Evolutionary conservation across 2,329 filamentous ascomycete genomes (phyloP).

Genomic region (Neoascochyta sp.): DNA sequence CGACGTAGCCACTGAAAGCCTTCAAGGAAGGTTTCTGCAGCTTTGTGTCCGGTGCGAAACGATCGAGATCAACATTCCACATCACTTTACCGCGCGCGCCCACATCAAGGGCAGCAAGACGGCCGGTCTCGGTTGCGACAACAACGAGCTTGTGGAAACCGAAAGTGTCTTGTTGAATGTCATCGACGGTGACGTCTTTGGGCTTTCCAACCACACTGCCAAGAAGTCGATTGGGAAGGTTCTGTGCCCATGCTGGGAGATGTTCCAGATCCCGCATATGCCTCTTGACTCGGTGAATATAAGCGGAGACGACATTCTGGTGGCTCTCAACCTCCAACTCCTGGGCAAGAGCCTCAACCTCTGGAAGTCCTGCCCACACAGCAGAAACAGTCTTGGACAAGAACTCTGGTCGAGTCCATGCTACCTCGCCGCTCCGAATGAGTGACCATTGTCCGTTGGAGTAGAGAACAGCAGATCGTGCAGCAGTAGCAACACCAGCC

Average conservation of each 20-base stretch:
- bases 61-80: slow-evolving; percentile 68
- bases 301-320: slow-evolving; percentile 75
- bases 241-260: slow-evolving; percentile 69
- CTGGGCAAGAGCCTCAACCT: slow-evolving; percentile 69
- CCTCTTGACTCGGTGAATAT: slow-evolving; percentile 78
- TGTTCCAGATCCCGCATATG: slow-evolving; percentile 75
- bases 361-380: slow-evolving; percentile 72
- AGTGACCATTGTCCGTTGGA: slow-evolving; percentile 72
- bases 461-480: slow-evolving; percentile 69
- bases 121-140: slow-evolving; percentile 73
- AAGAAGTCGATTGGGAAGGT: slow-evolving; percentile 65
- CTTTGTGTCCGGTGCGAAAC: slow-evolving; percentile 52
- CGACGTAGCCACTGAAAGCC: slow-evolving; percentile 32
- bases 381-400: slow-evolving; percentile 77
- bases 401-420: slow-evolving; percentile 80
- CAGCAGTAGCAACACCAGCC: slow-evolving; percentile 64
- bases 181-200: slow-evolving; percentile 52
- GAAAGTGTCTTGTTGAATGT: slow-evolving; percentile 68
- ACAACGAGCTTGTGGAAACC: slow-evolving; percentile 85
- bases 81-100: slow-evolving; percentile 68
- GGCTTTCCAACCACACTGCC: slow-evolving; percentile 54
- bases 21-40: slow-evolving; percentile 59
- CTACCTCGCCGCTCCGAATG: slow-evolving; percentile 73
- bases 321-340: slow-evolving; percentile 84
- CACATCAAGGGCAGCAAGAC: slow-evolving; percentile 74